Evolutionary conservation across 2,329 filamentous ascomycete species (phyloP), one percentile per base, ranked within the genome.

Genomic region (Diplocarpon mali): DNA sequence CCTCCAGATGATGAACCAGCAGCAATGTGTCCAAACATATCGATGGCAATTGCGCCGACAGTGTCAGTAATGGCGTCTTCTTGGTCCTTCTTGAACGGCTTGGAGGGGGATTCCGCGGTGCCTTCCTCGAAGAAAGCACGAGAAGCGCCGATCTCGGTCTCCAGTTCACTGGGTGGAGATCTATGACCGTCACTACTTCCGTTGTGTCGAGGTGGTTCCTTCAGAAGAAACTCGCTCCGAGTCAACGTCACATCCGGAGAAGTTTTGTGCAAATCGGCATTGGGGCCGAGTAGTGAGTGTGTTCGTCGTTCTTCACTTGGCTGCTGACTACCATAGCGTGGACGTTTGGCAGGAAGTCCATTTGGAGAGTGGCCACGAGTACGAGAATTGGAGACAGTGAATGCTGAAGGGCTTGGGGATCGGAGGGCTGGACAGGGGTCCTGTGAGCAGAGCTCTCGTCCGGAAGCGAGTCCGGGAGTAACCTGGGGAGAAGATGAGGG

Each of bases 1-100:
- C 92, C 92, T 5, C 92, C 92, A 13, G 93, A 98, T 2, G 92
- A 98, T 1, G 92, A 95, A 13, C 84, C 92, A 3, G 90, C 92
- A 4, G 93, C 90, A 60, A 98, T 95, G 47, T 83, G 82, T 13
- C 92, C 92, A 55, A 74, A 76, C 40, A 75, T 74, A 59, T 98
- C 92, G 51, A 98, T 81, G 10, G 88, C 92, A 59, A 98, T 95
- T 24, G 89, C 92, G 36, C 93, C 92, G 47, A 98, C 88, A 11
- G 92, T 98, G 67, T 98, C 92, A 2, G 83, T 93, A 55, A 98
- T 75, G 20, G 65, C 72, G 57, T 83, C 74, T 50, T 86, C 59
- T n/a, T 56, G 51, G 10, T 28, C 38, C 35, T 29, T 24, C 9
- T 28, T 31, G 12, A 31, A 46, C 12, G 28, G 37, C 12, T 52